phyloP scores from a whole-genome alignment of 1,284 basidiomycete genomes.

The Microbotryomycetes sp. region DNA sequence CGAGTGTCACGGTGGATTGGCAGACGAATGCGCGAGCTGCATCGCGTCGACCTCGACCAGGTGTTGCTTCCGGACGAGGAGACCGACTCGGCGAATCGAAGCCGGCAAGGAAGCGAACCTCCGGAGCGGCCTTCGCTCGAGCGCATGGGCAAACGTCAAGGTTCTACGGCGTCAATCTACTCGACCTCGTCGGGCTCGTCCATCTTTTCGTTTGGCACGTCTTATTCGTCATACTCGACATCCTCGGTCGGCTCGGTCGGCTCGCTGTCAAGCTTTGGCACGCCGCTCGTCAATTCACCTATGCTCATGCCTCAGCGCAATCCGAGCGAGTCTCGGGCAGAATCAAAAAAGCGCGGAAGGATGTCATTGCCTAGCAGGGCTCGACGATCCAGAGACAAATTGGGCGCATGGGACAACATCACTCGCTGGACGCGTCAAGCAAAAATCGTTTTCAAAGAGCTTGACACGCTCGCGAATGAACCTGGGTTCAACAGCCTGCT shows the following conservation, averaged over 20 bases:
- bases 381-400: conserved; percentile 15
- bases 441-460: conserved; percentile 40
- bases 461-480: conserved; percentile 30
- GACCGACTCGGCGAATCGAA: background rate
- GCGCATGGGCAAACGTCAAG: background rate
- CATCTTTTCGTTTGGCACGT: conserved; percentile 29
- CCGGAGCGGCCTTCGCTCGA: conserved; percentile 3
- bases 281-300: conserved; percentile 20
- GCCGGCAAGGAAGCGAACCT: background rate
- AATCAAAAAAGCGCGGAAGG: conserved; percentile 26
- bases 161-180: conserved; percentile 11
- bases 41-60: conserved; percentile 71
- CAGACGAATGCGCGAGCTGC: conserved; percentile 84
- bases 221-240: conserved; percentile 27
- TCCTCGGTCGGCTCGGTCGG: conserved; percentile 12
- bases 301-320: conserved; percentile 13
- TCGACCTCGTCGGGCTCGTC: conserved; percentile 30
- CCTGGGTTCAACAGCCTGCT: conserved; percentile 24
- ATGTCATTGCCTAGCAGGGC: background rate
- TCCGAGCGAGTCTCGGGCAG: conserved; percentile 22
- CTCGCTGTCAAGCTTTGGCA: conserved; percentile 6
- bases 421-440: conserved; percentile 38
- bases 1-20: conserved; percentile 73
- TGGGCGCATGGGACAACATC: conserved; percentile 38
- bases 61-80: conserved; percentile 47